Evolutionary conservation across 2,329 filamentous ascomycete species (phyloP).

Genomic region (Piedraia hortae): DNA sequence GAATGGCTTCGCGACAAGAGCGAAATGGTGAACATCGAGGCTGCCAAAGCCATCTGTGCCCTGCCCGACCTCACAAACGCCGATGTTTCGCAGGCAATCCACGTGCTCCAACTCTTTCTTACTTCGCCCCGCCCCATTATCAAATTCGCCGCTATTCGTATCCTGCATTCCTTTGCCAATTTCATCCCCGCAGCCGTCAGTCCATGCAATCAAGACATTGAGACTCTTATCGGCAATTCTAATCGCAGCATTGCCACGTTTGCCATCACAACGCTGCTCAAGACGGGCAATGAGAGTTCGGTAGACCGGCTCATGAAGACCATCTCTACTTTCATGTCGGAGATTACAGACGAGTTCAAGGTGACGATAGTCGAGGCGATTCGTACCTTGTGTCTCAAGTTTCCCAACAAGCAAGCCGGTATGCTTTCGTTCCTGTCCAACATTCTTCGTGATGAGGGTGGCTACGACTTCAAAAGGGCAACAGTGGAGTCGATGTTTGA

Average conservation of each 20-base stretch:
- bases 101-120: constrained; percentile 87
- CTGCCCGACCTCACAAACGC: constrained; percentile 79
- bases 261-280: constrained; percentile 88
- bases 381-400: constrained; percentile 85
- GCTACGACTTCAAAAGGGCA: constrained; percentile 91
- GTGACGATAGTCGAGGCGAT: constrained; percentile 99
- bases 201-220: constrained; percentile 89
- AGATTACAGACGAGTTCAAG: constrained; percentile 98
- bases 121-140: constrained; percentile 85
- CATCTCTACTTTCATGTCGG: constrained; percentile 92
- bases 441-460: constrained; percentile 88
- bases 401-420: constrained; percentile 88
- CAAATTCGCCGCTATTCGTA: constrained; percentile 90
- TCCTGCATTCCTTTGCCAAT: constrained; percentile 83
- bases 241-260: constrained; percentile 96
- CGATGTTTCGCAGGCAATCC: constrained; percentile 75
- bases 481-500: constrained; percentile 99
- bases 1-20: constrained; percentile 96
- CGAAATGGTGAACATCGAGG: constrained; percentile 98
- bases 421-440: constrained; percentile 94
- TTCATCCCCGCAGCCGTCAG: constrained; percentile 88
- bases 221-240: constrained; percentile 83
- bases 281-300: constrained; percentile 92
- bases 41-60: constrained; percentile 90
- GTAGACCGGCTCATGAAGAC: constrained; percentile 97